These are phyloP conservation scores for Penicillium ucsense DNA, from an alignment of 495 filamentous ascomycete species.

Conservation along the genomic window DNA sequence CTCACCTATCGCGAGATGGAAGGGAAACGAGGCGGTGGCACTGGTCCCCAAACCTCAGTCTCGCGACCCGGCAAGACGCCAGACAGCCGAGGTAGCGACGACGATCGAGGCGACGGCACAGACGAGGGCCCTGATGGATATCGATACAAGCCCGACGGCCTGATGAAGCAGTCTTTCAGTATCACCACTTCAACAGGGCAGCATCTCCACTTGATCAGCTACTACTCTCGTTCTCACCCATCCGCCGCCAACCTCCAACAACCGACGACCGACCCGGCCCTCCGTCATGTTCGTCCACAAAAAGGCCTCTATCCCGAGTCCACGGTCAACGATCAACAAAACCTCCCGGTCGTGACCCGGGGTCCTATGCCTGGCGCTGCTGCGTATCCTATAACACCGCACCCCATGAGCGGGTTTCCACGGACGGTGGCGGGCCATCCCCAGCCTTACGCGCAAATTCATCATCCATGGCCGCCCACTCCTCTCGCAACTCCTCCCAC, in stretches of 20 bases:
- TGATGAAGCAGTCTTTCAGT: slow-evolving; percentile 99
- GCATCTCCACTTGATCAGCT: slow-evolving; percentile 94
- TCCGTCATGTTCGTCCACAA: slow-evolving; percentile 72
- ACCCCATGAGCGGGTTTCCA: slow-evolving; percentile 41
- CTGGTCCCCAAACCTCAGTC: slow-evolving; percentile 44
- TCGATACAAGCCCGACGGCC: slow-evolving; percentile 89
- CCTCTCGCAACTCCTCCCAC: slow-evolving; percentile 40
- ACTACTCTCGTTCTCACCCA: slow-evolving; percentile 72
- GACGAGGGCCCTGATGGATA: slow-evolving; percentile 93
- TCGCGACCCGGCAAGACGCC: slow-evolving; percentile 65
- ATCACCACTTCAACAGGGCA: slow-evolving; percentile 86
- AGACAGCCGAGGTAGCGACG: slow-evolving; percentile 74
- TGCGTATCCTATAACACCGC: slow-evolving; percentile 41
- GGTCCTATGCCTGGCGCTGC: slow-evolving; percentile 48
- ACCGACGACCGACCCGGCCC: slow-evolving; percentile 67
- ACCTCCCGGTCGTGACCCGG: slow-evolving; percentile 53
- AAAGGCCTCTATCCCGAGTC: slow-evolving; percentile 97
- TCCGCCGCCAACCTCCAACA: slow-evolving; percentile 58
- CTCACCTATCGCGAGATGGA: slow-evolving; percentile 98
- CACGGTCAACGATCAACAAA: slow-evolving; percentile 76
- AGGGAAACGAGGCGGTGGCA: slow-evolving; percentile 71
- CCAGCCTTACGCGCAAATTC: slow-evolving; percentile 37
- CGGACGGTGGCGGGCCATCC: slow-evolving; percentile 30
- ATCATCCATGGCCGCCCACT: slow-evolving; percentile 57
- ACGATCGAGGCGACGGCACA: slow-evolving; percentile 55